Evolutionary conservation across 805 yeast genomes (phyloP), one percentile per base, ranked within the genome.

Genomic region (Monosporozyma siamensis): DNA sequence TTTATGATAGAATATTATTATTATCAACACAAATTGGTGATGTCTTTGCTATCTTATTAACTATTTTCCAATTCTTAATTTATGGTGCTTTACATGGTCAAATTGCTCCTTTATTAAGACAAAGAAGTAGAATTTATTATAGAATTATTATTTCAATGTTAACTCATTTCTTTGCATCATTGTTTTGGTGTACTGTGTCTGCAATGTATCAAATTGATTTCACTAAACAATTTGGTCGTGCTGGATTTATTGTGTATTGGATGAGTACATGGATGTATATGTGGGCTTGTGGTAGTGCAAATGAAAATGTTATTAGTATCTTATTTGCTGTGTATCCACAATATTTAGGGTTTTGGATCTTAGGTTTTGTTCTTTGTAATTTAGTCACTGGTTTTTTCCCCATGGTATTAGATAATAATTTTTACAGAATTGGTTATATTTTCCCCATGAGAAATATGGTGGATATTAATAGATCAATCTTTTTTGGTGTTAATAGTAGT

Each of bases 201-300:
- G 73, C 82, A 15, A 84, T 84, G 1, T 79, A 76, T 66, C 86
- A 82, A 53, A 70, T 81, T 23, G 75, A 77, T 51, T 73, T 80
- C 55, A 69, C 75, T 12, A 52, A 40, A 2, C 61, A 85, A 0
- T 82, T 76, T 66, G 88, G 86, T 1, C 68, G 63, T 30, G 75
- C 78, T 7, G 94, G 94, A 0, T 84, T 83, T 59, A 71, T 84
- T 32, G 78, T 84, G 1, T 74, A 73, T 49, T 85, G 94, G 94
- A 70, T 80, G 74, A 49, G 77, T 18, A 69, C 78, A 4, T 84
- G 65, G 56, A 51, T 84, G 39, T 74, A 84, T 4, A 78, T 84
- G 85, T 64, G 77, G 47, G 84, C 89, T 0, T 80, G 82, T 25
- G 94, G 92, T 46, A 75, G 82, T 39, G 78, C 81, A 20, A 81